Conservation (phyloP, 306 rosid species). For the Coriaria nepalensis region DNA sequence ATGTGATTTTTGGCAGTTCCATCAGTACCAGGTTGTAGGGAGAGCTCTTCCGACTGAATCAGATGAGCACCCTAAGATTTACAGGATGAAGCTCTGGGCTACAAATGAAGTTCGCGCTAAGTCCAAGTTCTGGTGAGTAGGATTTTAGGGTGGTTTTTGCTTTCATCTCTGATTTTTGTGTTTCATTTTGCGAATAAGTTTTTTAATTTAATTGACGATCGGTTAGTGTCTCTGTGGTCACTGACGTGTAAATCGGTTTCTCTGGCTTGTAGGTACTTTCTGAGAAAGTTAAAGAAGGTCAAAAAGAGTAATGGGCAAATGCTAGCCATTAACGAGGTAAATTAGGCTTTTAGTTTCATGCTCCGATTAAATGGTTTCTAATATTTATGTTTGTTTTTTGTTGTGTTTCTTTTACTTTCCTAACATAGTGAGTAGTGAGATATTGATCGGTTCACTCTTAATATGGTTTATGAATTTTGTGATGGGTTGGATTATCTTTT, state of each 20-base stretch:
- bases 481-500: too few species aligned
- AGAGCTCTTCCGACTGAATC: constrained; percentile 73
- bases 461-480: too few species aligned
- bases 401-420: neutral
- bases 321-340: constrained; percentile 51
- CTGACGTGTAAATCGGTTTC: neutral
- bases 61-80: constrained; percentile 68
- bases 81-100: constrained; percentile 93
- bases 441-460: too few species aligned
- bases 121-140: constrained; percentile 72
- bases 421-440: too few species aligned
- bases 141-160: neutral
- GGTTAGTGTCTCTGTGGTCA: neutral
- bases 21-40: constrained; percentile 89
- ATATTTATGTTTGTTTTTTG: neutral
- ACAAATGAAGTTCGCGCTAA: constrained; percentile 94
- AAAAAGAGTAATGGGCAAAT: constrained; percentile 93
- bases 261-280: constrained; percentile 47
- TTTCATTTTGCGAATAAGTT: rapidly evolving
- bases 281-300: constrained; percentile 81
- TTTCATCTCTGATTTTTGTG: neutral
- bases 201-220: neutral
- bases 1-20: constrained; percentile 35
- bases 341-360: neutral
- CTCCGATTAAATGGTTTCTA: neutral